Conservation (phyloP, 1,284 basidiomycete species). For the Schizophyllum commune region DNA sequence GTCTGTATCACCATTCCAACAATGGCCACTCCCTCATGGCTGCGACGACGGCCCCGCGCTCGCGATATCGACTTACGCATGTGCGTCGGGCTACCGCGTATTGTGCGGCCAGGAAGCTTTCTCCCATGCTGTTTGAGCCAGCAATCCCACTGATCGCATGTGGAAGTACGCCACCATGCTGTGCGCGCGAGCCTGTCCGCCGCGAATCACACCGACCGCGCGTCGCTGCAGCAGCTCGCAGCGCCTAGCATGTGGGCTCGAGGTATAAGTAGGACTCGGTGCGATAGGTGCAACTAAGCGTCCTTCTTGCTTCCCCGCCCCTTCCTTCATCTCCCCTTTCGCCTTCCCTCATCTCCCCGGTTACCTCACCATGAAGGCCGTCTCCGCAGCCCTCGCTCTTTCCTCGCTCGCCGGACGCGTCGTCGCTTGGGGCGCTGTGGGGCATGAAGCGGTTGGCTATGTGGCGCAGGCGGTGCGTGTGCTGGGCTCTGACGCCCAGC, state of each 20-base stretch:
- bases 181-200: too few relatives aligned
- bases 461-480: conserved; percentile 27
- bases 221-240: too few relatives aligned
- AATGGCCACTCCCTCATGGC: neutral
- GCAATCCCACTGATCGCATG: too few relatives aligned
- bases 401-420: neutral
- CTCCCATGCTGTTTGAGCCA: neutral
- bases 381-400: neutral
- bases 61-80: neutral
- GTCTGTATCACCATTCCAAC: neutral
- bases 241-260: too few relatives aligned
- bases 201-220: too few relatives aligned
- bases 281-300: too few relatives aligned
- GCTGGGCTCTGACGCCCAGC: neutral
- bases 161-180: too few relatives aligned
- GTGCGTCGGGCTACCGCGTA: neutral
- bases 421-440: conserved; percentile 12
- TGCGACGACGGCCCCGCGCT: neutral
- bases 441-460: conserved; percentile 22
- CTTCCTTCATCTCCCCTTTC: neutral
- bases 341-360: neutral
- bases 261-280: too few relatives aligned
- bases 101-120: neutral
- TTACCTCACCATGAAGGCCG: neutral
- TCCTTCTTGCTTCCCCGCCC: too few relatives aligned